phyloP scores from a whole-genome alignment of 2,329 filamentous ascomycete species.

The Ophioceras dolichostomum region DNA sequence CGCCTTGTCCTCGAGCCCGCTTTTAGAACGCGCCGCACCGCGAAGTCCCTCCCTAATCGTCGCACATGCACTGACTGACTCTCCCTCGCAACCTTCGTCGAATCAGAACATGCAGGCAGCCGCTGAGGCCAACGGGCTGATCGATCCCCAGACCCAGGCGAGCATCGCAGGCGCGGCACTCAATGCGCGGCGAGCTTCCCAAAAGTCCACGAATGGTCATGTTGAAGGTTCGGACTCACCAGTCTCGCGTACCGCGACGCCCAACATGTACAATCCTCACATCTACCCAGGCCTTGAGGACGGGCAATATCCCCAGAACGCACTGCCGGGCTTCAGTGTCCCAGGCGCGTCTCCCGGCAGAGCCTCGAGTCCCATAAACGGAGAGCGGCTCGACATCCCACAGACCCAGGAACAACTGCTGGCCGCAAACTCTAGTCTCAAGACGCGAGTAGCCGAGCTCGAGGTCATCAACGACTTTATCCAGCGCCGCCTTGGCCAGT shows the following conservation, averaged over 20 bases:
- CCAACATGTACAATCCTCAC: constrained; percentile 61
- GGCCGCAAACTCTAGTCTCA: constrained; percentile 73
- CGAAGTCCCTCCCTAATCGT: too few relatives aligned
- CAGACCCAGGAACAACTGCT: constrained; percentile 72
- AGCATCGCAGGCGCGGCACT: constrained; percentile 39
- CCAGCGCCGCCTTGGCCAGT: constrained; percentile 57
- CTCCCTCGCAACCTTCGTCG: background rate
- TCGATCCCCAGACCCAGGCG: constrained; percentile 38
- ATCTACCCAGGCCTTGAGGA: constrained; percentile 66
- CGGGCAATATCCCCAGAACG: constrained; percentile 50
- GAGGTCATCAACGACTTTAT: constrained; percentile 89
- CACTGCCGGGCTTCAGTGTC: constrained; percentile 36
- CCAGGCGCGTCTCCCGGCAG: constrained; percentile 40
- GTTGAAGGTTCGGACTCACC: constrained; percentile 68
- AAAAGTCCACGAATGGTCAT: constrained; percentile 60
- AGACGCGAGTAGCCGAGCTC: constrained; percentile 87
- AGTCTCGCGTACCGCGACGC: constrained; percentile 67
- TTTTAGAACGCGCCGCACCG: too few relatives aligned
- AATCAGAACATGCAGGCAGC: constrained; percentile 12
- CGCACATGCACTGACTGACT: background rate
- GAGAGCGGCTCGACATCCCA: constrained; percentile 54
- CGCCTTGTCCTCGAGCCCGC: background rate
- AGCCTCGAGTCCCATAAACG: constrained; percentile 35
- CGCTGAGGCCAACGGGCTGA: constrained; percentile 43
- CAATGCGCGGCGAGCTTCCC: constrained; percentile 46